Base-by-base conservation (phyloP, 306 rosid genomes). In the Erythrophleum fordii region DNA sequence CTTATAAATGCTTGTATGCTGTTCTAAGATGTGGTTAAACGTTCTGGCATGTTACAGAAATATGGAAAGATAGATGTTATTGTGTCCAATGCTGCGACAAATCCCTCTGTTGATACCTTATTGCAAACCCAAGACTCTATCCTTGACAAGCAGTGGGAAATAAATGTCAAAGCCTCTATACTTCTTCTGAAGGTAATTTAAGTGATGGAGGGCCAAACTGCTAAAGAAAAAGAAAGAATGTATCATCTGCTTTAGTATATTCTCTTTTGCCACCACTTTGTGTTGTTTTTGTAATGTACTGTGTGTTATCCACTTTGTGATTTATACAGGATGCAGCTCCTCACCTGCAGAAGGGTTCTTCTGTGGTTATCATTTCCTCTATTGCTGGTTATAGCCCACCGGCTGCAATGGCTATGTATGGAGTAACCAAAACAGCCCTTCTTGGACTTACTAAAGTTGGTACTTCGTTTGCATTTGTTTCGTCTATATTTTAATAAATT, bases 361-460 rank as follows among this genome's bases (percentile, higher is more conserved):
- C 99, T 6, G 94, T 95, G 8, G 88, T 95, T 79, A 64, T 95
- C 34, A 86, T 95, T 85, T 95, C 99, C 66, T 95, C 99, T 13
- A 90, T 95, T 37, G 79, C 93, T 25, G 98, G 88, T 59, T 96
- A 12, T 88, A 48, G 90, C 23, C 98, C 98, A n/a, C 86, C 91
- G 8, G 42, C 92, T 76, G 22, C 92, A 79, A 67, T 93, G 97
- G 97, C 98, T 82, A 92, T 96, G 99, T 96, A 96, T 84, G 99
- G 98, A 44, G 99, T 96, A 77, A 93, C 99, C 77, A 96, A 96
- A 85, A 96, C 99, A 13, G 98, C 98, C 46, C 99, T 96, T 67
- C 79, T 96, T 39, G 99, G 98, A 79, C 94, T 96, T 71, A 86
- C 97, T 64, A 96, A 96, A 92, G 99, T 93, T 34, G 2, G 80